Evolutionary conservation across 116 monocot genomes (phyloP).

Genomic region (Zostera marina): DNA sequence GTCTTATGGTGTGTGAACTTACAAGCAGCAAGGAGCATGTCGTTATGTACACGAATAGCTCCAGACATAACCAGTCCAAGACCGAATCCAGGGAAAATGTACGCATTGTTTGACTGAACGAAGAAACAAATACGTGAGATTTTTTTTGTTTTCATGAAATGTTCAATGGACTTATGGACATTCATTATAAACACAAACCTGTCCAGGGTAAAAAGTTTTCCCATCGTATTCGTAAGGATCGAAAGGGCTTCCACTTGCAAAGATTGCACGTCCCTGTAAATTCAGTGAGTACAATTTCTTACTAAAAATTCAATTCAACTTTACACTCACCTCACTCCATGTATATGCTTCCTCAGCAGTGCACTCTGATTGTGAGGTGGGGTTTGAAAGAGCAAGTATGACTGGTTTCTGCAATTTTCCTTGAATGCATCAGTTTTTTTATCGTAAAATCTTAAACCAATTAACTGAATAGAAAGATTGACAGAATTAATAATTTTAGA

Average conservation of each 20-base stretch:
- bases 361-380: slow-evolving; percentile 93
- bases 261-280: slow-evolving; percentile 50
- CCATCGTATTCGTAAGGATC: slow-evolving; percentile 62
- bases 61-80: slow-evolving; percentile 87
- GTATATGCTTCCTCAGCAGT: slow-evolving; percentile 95
- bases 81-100: slow-evolving; percentile 88
- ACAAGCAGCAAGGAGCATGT: slow-evolving; percentile 93
- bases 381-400: slow-evolving; percentile 88
- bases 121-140: background rate
- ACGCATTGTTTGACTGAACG: slow-evolving; percentile 85
- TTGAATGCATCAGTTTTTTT: background rate
- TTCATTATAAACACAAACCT: slow-evolving; percentile 27
- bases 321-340: slow-evolving; percentile 53
- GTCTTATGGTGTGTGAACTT: slow-evolving; percentile 9
- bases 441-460: background rate
- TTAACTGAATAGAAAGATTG: background rate
- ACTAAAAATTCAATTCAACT: background rate
- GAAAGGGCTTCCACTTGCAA: slow-evolving; percentile 95
- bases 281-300: background rate
- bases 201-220: slow-evolving; percentile 49
- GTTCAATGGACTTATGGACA: background rate
- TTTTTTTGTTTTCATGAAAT: no score
- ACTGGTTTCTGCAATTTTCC: slow-evolving; percentile 63
- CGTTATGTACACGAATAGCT: slow-evolving; percentile 80
- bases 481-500: background rate